Percentiles rank a stretch among this genome's conserved stretches.
Evolutionary conservation across 2,329 filamentous ascomycete species (phyloP).

Genomic region (Neonectria faginata): DNA sequence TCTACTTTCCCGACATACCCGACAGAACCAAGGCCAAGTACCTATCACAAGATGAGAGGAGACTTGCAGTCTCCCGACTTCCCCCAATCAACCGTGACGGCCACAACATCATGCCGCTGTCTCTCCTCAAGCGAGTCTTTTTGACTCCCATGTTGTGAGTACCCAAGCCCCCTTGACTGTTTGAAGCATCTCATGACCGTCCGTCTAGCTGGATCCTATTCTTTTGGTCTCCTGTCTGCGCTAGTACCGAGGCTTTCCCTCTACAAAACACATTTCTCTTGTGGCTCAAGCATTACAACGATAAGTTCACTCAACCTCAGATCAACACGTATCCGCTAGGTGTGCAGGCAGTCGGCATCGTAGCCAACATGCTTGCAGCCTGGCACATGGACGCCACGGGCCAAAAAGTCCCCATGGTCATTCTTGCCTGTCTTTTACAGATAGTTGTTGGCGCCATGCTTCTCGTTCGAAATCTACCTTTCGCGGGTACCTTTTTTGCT

Average conservation of each 20-base stretch:
- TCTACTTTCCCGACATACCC: constrained; percentile 45
- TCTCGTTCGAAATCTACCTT: constrained; percentile 35
- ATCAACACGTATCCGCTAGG: constrained; percentile 46
- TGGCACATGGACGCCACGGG: constrained; percentile 39
- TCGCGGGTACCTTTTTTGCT: constrained; percentile 37
- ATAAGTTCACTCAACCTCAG: constrained; percentile 36
- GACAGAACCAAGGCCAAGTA: constrained; percentile 52
- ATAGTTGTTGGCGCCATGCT: constrained; percentile 36
- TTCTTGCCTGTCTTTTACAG: constrained; percentile 33
- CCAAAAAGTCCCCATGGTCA: constrained; percentile 31
- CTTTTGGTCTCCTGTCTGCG: constrained; percentile 48
- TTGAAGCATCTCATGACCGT: background rate
- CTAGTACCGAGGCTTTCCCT: constrained; percentile 36
- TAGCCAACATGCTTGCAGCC: constrained; percentile 39
- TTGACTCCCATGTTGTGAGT: constrained; percentile 45
- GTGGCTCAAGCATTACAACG: constrained; percentile 41
- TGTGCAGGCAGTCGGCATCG: constrained; percentile 43
- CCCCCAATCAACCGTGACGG: constrained; percentile 50
- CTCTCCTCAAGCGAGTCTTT: constrained; percentile 46
- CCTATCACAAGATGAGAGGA: constrained; percentile 48
- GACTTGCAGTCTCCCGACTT: constrained; percentile 45
- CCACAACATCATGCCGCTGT: constrained; percentile 48
- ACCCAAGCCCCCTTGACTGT: too few relatives aligned
- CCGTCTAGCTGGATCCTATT: constrained; percentile 52
- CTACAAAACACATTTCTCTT: constrained; percentile 45